Conservation (phyloP, 2,329 filamentous ascomycete species). For the Nothophoma quercina region DNA sequence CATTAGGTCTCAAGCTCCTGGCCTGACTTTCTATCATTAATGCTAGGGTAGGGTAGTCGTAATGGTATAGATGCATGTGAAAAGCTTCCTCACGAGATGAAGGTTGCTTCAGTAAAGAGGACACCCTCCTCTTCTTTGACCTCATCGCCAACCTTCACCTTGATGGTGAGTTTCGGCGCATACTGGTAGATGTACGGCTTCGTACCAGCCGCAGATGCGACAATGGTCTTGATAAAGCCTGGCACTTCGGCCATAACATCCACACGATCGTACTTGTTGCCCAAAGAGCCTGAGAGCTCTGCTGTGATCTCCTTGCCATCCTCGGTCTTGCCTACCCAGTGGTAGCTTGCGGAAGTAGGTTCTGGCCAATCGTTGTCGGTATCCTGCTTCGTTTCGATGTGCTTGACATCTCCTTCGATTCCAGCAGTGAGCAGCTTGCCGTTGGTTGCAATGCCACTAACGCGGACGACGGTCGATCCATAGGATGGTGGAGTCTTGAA, state of each 20-base stretch:
- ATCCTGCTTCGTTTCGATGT: slow-evolving; percentile 75
- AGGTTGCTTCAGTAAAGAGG: slow-evolving; percentile 91
- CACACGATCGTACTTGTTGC: slow-evolving; percentile 77
- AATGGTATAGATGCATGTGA: slow-evolving; percentile 26
- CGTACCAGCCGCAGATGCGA: slow-evolving; percentile 85
- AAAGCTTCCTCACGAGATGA: slow-evolving; percentile 72
- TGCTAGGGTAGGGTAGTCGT: slow-evolving; percentile 40
- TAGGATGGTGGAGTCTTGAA: slow-evolving; percentile 95
- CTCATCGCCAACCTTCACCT: slow-evolving; percentile 84
- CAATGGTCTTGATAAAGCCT: slow-evolving; percentile 92
- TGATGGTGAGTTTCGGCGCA: slow-evolving; percentile 74
- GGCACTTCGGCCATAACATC: slow-evolving; percentile 98
- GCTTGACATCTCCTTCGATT: slow-evolving; percentile 68
- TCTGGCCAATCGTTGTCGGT: slow-evolving; percentile 86
- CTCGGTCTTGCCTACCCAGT: slow-evolving; percentile 79
- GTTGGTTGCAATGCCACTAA: slow-evolving; percentile 83
- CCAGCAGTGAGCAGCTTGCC: slow-evolving; percentile 80
- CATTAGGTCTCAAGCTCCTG: slow-evolving; percentile 47
- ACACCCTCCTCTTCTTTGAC: slow-evolving; percentile 79
- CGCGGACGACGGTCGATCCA: slow-evolving; percentile 80
- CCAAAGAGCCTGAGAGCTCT: slow-evolving; percentile 72
- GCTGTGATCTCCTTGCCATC: slow-evolving; percentile 78
- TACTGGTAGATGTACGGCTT: slow-evolving; percentile 99
- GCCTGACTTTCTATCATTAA: slow-evolving; percentile 43
- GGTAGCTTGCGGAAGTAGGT: slow-evolving; percentile 75